A percentile compares a stretch with the other conserved stretches of the same genome.
phyloP scores from a whole-genome alignment of 2,329 filamentous ascomycete species.

The Xylaria sp. region DNA sequence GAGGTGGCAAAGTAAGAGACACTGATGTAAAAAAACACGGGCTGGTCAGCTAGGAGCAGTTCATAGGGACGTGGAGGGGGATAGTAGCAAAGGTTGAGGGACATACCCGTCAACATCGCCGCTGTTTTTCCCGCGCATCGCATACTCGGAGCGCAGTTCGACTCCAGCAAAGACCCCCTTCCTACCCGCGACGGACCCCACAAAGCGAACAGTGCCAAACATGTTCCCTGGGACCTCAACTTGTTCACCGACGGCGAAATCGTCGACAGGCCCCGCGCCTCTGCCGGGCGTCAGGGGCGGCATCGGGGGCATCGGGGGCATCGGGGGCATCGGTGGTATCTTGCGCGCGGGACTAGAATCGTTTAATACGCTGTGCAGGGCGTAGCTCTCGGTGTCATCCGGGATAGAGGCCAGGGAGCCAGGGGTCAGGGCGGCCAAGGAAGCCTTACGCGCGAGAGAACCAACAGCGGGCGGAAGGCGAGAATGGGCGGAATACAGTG shows the following conservation, averaged over 20 bases:
- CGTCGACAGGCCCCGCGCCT: constrained; percentile 57
- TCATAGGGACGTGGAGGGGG: constrained; percentile 28
- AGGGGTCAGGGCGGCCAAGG: constrained; percentile 74
- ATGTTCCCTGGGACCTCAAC: constrained; percentile 96
- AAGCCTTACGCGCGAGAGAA: constrained; percentile 74
- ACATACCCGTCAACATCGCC: constrained; percentile 92
- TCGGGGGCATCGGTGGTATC: constrained; percentile 49
- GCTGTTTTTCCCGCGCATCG: constrained; percentile 88
- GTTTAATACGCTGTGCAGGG: constrained; percentile 65
- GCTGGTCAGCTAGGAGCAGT: constrained; percentile 30
- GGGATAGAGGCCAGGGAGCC: constrained; percentile 72
- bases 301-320: constrained; percentile 55
- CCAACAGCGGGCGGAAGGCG: constrained; percentile 56
- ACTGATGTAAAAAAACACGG: constrained; percentile 54
- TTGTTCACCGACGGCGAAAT: constrained; percentile 78
- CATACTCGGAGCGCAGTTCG: constrained; percentile 84
- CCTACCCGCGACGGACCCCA: constrained; percentile 88
- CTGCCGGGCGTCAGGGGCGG: constrained; percentile 66
- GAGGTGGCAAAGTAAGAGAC: constrained; percentile 84
- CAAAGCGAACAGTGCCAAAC: constrained; percentile 88
- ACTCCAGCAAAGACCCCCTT: constrained; percentile 92
- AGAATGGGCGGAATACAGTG: constrained; percentile 62
- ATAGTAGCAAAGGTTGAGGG: background rate
- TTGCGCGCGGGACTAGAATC: constrained; percentile 44
- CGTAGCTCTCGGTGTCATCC: constrained; percentile 74